Evolutionary conservation across 1,284 basidiomycete genomes (phyloP), one percentile per base, ranked within the genome.

Genomic region (Megacollybia platyphylla): DNA sequence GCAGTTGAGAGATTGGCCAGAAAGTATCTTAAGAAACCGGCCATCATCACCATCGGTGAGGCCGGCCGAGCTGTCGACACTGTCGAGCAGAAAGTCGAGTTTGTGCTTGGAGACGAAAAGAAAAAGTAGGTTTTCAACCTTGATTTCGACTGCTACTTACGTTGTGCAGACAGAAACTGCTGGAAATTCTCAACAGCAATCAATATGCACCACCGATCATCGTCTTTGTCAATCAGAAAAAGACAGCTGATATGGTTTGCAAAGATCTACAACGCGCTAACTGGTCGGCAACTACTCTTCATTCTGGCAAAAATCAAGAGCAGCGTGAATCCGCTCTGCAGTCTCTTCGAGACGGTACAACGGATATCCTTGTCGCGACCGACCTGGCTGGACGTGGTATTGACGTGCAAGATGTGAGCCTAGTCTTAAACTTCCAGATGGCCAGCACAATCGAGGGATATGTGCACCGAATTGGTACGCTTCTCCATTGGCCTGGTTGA

Each of bases 371-470:
- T 4, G 94, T 98, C 27, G 96, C 96, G 0, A 99, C 94, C 11
- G 96, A 98, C 63, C 71, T 99, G 43, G 94, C 96, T 17, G 94
- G 96, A 41, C 85, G 94, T 57, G 94, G 94, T 76, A 97, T 98
- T 59, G 96, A 99, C 64, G 90, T 98, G 3, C 87, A 91, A 49
- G 89, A 98, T 60, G 93, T 97, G 47, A 87, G 83, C 44, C 69
- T 97, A 43, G 94, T 98, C 50, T 80, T 97, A 71, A 98, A 98
- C 63, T 98, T 82, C 70, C 89, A 94, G 63, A 97, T 98, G 91
- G 78, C 91, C 7, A 83, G 79, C 54, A 87, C 85, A 24, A 97
- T 99, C 59, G 94, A 98, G 59, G 88, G 86, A 41, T 97, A 97
- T 58, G 87, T 97, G 43, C 94, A 98, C 64, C 83, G 96, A 60